A percentile compares a stretch with the other conserved stretches of the same genome.
These are phyloP conservation scores for Candida sanyaensis DNA, from an alignment of 1,139 yeast species.

Conservation along the genomic window DNA sequence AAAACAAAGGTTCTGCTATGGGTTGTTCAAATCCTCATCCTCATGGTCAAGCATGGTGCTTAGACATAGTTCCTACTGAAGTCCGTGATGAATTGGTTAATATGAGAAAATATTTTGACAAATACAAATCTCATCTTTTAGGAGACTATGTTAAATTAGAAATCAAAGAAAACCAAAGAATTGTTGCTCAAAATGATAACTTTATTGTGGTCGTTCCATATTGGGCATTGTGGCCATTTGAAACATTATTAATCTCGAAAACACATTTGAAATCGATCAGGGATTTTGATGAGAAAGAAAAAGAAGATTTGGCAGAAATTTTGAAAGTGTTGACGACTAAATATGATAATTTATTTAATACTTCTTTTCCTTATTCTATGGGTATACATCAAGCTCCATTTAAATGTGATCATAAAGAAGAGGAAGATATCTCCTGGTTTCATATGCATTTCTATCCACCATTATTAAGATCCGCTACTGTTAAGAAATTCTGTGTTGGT, in stretches of 20 bases:
- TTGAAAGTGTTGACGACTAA: conserved; percentile 59
- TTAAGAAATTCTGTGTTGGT: conserved; percentile 75
- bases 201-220: conserved; percentile 76
- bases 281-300: conserved; percentile 52
- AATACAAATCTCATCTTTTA: conserved; percentile 52
- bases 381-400: conserved; percentile 77
- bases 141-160: conserved; percentile 69
- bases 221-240: conserved; percentile 88
- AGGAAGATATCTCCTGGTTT: conserved; percentile 57
- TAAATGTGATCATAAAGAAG: conserved; percentile 38
- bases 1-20: conserved; percentile 79
- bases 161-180: conserved; percentile 48
- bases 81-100: conserved; percentile 60
- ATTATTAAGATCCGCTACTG: conserved; percentile 70
- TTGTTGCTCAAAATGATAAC: conserved; percentile 61
- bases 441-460: conserved; percentile 84
- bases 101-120: conserved; percentile 48
- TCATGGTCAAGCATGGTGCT: conserved; percentile 80
- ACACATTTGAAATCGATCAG: conserved; percentile 53
- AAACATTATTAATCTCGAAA: conserved; percentile 62
- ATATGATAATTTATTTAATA: conserved; percentile 70
- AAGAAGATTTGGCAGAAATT: conserved; percentile 57
- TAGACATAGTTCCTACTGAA: conserved; percentile 67
- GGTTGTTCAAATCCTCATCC: conserved; percentile 86
- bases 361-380: conserved; percentile 80